These are phyloP conservation scores for Sclerotinia sclerotiorum DNA, from an alignment of 2,329 filamentous ascomycete genomes.

Conservation along the genomic window DNA sequence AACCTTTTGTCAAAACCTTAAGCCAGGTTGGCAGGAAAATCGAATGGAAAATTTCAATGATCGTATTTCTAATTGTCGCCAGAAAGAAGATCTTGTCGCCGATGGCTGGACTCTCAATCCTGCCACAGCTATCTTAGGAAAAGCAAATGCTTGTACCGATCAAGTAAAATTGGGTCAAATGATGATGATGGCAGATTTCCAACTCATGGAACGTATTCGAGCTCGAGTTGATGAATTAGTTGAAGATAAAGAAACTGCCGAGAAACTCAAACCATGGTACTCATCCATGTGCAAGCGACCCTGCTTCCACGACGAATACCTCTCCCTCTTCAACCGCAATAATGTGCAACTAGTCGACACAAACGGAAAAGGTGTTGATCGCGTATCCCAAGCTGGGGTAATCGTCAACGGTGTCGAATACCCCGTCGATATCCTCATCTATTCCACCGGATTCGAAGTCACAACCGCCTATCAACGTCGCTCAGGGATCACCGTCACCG, in stretches of 20 bases:
- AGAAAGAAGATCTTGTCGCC: conserved; percentile 50
- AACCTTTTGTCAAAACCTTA: conserved; percentile 27
- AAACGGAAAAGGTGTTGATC: conserved; percentile 48
- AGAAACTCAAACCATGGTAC: conserved; percentile 55
- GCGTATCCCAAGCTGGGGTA: conserved; percentile 44
- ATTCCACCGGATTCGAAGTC: conserved; percentile 59
- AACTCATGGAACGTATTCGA: conserved; percentile 23
- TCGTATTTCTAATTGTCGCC: conserved; percentile 49
- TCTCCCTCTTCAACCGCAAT: conserved; percentile 47
- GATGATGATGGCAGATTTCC: conserved; percentile 21
- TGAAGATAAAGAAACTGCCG: conserved; percentile 42
- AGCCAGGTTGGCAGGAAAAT: conserved; percentile 22
- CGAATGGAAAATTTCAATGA: conserved; percentile 25
- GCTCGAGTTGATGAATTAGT: conserved; percentile 45
- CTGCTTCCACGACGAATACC: conserved; percentile 57
- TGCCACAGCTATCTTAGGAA: conserved; percentile 41
- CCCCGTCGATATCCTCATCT: conserved; percentile 55
- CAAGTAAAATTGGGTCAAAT: conserved; percentile 14
- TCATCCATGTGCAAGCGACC: conserved; percentile 55
- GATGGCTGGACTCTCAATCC: conserved; percentile 52
- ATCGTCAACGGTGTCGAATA: conserved; percentile 45
- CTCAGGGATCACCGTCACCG: conserved; percentile 9
- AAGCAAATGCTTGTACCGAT: conserved; percentile 1
- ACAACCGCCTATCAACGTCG: conserved; percentile 36
- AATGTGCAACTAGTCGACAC: conserved; percentile 54